These are phyloP conservation scores for Ophiostoma sp. DNA, from an alignment of 2,329 filamentous ascomycete species.

Conservation along the genomic window DNA sequence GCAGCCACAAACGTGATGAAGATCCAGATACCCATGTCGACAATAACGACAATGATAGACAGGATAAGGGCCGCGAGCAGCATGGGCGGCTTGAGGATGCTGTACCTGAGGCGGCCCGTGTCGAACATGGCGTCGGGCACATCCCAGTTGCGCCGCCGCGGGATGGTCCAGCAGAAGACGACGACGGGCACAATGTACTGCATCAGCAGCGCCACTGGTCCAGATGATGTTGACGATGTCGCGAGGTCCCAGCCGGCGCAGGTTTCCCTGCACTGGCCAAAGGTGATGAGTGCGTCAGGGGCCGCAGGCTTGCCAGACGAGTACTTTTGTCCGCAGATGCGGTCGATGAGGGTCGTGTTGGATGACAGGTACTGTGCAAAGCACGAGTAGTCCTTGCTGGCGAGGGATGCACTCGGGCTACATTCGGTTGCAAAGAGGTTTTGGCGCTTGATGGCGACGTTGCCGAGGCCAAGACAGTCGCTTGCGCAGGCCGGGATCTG, in stretches of 20 bases:
- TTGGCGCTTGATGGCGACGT: not conserved
- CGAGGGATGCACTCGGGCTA: not conserved
- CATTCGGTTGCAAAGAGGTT: not conserved
- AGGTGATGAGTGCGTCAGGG: conserved; percentile 1
- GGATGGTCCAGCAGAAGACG: conserved; percentile 16
- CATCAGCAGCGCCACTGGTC: conserved; percentile 14
- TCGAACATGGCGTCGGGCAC: conserved; percentile 15
- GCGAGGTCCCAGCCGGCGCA: conserved; percentile 15
- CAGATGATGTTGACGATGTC: conserved; percentile 11
- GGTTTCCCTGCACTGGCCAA: conserved; percentile 11
- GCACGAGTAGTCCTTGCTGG: conserved; percentile 12
- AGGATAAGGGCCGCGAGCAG: conserved; percentile 7
- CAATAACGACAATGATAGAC: not conserved
- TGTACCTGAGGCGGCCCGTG: not conserved
- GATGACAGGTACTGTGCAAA: conserved; percentile 14
- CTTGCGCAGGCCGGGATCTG: conserved; percentile 12
- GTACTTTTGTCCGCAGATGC: conserved; percentile 14
- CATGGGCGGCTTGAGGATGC: not conserved
- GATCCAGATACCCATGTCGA: conserved; percentile 15
- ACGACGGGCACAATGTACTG: conserved; percentile 19
- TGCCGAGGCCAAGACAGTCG: not conserved
- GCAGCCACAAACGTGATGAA: conserved; percentile 12
- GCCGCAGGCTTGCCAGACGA: conserved; percentile 8
- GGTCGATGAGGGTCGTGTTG: conserved; percentile 16
- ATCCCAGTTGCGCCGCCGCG: conserved; percentile 15